A percentile compares a stretch with the other conserved stretches of the same genome.
Conservation (phyloP, 495 filamentous ascomycete genomes). For the Gamarada debralockiae region DNA sequence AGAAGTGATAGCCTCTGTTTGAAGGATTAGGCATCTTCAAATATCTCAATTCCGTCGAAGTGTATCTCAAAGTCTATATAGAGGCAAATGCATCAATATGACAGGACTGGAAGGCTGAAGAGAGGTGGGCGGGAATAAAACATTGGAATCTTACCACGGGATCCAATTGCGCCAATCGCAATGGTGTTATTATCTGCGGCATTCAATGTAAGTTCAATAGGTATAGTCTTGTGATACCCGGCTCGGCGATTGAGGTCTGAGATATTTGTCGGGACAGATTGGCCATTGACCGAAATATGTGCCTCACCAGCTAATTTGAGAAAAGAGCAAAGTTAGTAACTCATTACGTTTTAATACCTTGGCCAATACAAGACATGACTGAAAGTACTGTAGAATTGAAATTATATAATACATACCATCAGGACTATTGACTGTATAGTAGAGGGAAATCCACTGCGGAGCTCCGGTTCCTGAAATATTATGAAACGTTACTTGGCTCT, state of each 20-base stretch:
- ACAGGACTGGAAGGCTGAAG: not conserved
- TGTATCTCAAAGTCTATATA: slow-evolving; percentile 26
- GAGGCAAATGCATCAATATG: slow-evolving; percentile 9
- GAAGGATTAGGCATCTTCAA: slow-evolving; percentile 23
- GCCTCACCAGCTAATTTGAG: slow-evolving; percentile 29
- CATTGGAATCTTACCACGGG: slow-evolving; percentile 23
- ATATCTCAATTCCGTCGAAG: slow-evolving; percentile 31
- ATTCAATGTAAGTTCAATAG: slow-evolving; percentile 32
- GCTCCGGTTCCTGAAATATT: slow-evolving; percentile 38
- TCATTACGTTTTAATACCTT: no score
- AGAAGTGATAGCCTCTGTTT: no score
- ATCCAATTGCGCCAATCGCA: slow-evolving; percentile 32
- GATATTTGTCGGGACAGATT: slow-evolving; percentile 31
- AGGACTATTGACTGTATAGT: slow-evolving; percentile 32
- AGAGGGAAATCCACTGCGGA: slow-evolving; percentile 37
- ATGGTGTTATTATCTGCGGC: slow-evolving; percentile 34
- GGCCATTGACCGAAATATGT: slow-evolving; percentile 36
- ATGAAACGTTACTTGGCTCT: slow-evolving; percentile 31
- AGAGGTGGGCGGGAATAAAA: not conserved
- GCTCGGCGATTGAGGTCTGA: slow-evolving; percentile 37
- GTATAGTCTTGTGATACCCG: slow-evolving; percentile 35
- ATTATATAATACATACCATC: slow-evolving; percentile 22
- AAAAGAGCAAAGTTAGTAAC: slow-evolving; percentile 5
- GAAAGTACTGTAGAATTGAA: not conserved
- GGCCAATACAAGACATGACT: not conserved